Conservation (phyloP, 2,329 filamentous ascomycete species). For the Calonectria pseudoreteaudii region DNA sequence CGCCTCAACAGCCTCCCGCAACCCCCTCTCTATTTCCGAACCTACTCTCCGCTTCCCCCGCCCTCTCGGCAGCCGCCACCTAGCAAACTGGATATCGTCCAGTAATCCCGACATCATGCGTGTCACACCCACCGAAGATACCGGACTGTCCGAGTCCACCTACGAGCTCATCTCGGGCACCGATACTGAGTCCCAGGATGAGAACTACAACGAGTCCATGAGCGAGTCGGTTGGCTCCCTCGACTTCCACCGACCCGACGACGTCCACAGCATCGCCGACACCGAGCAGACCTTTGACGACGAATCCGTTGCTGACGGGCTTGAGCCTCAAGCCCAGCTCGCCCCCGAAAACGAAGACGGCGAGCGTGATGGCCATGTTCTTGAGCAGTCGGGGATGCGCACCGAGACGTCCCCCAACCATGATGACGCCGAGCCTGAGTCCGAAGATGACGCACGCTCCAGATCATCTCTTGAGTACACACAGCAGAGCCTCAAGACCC, state of each 20-base stretch:
- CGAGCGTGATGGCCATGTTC: conserved; percentile 16
- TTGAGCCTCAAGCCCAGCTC: conserved; percentile 32
- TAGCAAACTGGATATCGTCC: conserved; percentile 70
- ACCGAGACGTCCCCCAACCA: conserved; percentile 24
- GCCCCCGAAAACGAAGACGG: conserved; percentile 21
- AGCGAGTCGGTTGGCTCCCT: conserved; percentile 64
- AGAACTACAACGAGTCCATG: conserved; percentile 58
- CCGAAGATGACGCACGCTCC: conserved; percentile 56
- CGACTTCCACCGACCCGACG: conserved; percentile 61
- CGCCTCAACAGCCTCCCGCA: conserved; percentile 25
- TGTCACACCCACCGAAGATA: conserved; percentile 57
- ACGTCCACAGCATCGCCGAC: conserved; percentile 63
- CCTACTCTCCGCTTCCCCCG: conserved; percentile 68
- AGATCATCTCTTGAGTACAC: conserved; percentile 60
- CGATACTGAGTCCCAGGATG: conserved; percentile 66
- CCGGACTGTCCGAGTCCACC: conserved; percentile 66
- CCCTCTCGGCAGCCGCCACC: conserved; percentile 65
- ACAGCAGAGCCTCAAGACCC: conserved; percentile 59
- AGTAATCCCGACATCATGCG: conserved; percentile 70
- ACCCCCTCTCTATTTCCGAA: conserved; percentile 54
- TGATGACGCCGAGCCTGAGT: conserved; percentile 49
- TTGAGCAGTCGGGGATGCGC: conserved; percentile 19
- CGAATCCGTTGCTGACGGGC: conserved; percentile 51
- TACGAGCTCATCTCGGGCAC: conserved; percentile 68
- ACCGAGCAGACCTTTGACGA: conserved; percentile 62